Percentiles rank a stretch among this genome's conserved stretches.
Evolutionary conservation across 257 asterid genomes (phyloP).

Genomic region (Anisodus tanguticus): DNA sequence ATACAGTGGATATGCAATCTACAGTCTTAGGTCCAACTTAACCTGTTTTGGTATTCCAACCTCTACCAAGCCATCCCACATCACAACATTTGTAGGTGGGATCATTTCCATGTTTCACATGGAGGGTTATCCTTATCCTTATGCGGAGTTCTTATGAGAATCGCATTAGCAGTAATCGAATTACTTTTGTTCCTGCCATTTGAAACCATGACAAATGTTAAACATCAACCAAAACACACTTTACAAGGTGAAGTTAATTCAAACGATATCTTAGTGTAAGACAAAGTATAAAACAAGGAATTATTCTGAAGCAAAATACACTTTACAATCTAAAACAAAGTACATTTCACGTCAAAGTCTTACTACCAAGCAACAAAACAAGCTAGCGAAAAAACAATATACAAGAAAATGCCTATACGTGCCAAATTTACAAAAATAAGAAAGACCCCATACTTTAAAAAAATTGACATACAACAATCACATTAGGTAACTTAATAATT

Average conservation of each 20-base stretch:
- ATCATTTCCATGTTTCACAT: no score
- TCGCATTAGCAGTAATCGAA: no score
- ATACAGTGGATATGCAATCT: no score
- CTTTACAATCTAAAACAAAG: background rate
- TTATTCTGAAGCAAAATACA: background rate
- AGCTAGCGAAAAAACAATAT: background rate
- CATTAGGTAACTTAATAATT: background rate
- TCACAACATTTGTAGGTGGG: no score
- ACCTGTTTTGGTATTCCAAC: no score
- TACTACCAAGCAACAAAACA: background rate
- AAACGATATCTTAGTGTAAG: background rate
- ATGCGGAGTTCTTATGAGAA: no score
- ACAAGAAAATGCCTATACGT: background rate
- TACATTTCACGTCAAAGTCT: background rate
- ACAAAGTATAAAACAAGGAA: background rate
- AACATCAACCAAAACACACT: background rate
- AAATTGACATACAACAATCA: background rate
- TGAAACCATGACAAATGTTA: background rate
- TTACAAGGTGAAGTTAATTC: background rate
- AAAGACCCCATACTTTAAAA: background rate
- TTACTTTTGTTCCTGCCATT: background rate
- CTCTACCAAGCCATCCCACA: no score
- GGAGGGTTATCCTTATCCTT: no score
- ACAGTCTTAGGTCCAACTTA: no score
- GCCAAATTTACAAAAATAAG: background rate